Evolutionary conservation across 768 basidiomycete species (phyloP), one percentile per base, ranked within the genome.

Genomic region (Tubosaeta sp.): DNA sequence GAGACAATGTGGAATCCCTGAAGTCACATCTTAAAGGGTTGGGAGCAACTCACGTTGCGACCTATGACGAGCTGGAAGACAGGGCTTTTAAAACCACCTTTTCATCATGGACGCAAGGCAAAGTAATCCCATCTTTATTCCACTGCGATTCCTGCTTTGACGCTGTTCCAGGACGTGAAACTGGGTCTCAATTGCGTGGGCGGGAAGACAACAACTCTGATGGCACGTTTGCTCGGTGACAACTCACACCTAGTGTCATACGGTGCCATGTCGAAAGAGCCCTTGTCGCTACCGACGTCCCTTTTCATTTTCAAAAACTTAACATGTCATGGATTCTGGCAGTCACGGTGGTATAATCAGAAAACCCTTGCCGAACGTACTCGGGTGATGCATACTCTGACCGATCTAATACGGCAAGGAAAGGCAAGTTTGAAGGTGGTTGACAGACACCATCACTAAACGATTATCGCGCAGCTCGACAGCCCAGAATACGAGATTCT

Each of bases 201-300:
- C 25, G 90, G 92, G 0, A 76, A 76, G 44, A 74, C 82, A 39
- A 90, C 89, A 0, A 80, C 80, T 0, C 58, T 73, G 7, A 90
- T 93, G 88, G 74, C 79, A 1, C 76, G 81, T 44, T 70, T 87
- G 8, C 72, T 94, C 0, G 85, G 84, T 22, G 69, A 74, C 38
- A 71, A 86, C 56, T 82, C 85, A 3, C 86, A 87, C 55, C 75
- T 93, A 12, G 84, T 93, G 8, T 90, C 92, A 0, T 94, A 94
- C 48, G 92, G 92, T 25, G 90, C 87, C 6, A 94, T 94, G 91
- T 87, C 91, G 1, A 91, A 87, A 63, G 76, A 85, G 46, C 89
- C 91, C 0, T 67, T 94, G 16, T 77, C 82, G 1, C 64, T 94
- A 19, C 87, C 92, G 1, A 84, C 87, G 0, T 86, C 87, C 0